Evolutionary conservation across 495 filamentous ascomycete species (phyloP).

Genomic region (Annulohypoxylon maeteangense): DNA sequence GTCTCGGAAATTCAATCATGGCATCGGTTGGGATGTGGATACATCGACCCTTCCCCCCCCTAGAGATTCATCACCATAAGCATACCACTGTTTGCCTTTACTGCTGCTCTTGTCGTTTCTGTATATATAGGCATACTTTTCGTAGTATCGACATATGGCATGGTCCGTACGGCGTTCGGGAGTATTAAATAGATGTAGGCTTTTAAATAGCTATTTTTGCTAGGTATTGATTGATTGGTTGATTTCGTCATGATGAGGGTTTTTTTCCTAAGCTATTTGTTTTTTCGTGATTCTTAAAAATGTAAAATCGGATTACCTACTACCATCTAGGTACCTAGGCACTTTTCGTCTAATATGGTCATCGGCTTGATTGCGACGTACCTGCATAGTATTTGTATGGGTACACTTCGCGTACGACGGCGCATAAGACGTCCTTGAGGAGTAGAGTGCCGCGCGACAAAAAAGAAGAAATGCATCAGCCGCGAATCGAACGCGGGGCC

Average conservation of each 20-base stretch:
- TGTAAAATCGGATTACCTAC: no score
- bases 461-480: constrained; percentile 55
- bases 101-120: background rate
- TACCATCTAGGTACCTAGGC: no score
- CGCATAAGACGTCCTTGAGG: no score
- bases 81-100: background rate
- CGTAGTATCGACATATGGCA: constrained; percentile 34
- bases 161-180: constrained; percentile 34
- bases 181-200: constrained; percentile 23
- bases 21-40: background rate
- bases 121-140: constrained; percentile 25
- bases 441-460: no score
- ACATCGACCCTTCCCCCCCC: background rate
- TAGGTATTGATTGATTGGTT: background rate
- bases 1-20: constrained; percentile 7
- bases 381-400: no score
- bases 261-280: background rate
- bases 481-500: constrained; percentile 64
- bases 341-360: no score
- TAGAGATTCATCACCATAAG: constrained; percentile 6
- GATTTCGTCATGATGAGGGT: background rate
- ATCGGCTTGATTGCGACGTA: no score
- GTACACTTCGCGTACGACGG: no score
- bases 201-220: background rate
- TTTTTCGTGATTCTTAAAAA: no score